Evolutionary conservation across 2,329 filamentous ascomycete species (phyloP).

Genomic region (Epichloe gansuensis): DNA sequence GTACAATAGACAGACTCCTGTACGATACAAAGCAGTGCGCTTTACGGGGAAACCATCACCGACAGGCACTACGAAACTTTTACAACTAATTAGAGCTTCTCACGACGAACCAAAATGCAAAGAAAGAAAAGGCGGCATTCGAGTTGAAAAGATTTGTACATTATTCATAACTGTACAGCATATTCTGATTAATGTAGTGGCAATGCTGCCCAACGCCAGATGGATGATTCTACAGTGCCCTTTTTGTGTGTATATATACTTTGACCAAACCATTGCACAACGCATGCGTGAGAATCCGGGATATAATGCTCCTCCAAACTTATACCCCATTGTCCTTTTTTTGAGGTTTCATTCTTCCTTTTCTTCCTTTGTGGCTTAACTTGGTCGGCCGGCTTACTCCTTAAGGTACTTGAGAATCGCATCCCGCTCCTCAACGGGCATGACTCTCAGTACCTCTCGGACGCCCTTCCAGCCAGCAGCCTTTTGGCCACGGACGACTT

Average conservation of each 20-base stretch:
- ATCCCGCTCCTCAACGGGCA: conserved; percentile 82
- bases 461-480: conserved; percentile 75
- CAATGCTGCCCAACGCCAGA: conserved; percentile 4
- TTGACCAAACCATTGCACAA: background rate
- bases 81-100: no score
- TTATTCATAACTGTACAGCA: conserved; percentile 3
- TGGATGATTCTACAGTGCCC: conserved; percentile 3
- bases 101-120: no score
- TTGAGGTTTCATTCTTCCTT: background rate
- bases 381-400: conserved; percentile 20
- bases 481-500: conserved; percentile 32
- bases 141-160: background rate
- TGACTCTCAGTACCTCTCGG: conserved; percentile 69
- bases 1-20: background rate
- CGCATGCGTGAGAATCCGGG: background rate
- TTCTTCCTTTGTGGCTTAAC: background rate
- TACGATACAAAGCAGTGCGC: background rate
- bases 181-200: conserved; percentile 1
- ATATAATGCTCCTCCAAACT: conserved; percentile 7
- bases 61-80: background rate
- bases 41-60: background rate
- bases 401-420: conserved; percentile 53
- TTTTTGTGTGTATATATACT: background rate
- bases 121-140: no score
- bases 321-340: background rate